A percentile compares a stretch with the other conserved stretches of the same genome.
Evolutionary conservation across 352 stramenopile genomes (phyloP).

Genomic region (Blastocystis sp.): DNA sequence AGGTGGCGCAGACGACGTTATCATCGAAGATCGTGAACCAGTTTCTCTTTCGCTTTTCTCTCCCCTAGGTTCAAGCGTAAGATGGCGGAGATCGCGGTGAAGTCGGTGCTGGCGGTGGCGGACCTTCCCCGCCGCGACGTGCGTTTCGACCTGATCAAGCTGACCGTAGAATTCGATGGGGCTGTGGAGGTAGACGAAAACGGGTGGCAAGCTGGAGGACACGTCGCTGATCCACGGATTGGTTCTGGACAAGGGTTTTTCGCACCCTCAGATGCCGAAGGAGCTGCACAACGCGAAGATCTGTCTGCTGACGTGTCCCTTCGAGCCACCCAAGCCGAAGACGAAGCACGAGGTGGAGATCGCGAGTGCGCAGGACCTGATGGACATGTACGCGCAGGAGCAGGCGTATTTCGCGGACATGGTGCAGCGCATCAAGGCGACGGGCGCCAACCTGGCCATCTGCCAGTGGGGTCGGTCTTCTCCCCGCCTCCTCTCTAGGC

Average conservation of each 20-base stretch:
- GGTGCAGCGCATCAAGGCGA: slow-evolving; percentile 97
- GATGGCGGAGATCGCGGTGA: slow-evolving; percentile 95
- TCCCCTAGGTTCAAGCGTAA: slow-evolving; percentile 78
- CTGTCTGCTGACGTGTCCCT: slow-evolving; percentile 94
- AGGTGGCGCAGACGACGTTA: slow-evolving; percentile 94
- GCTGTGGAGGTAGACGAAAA: slow-evolving; percentile 76
- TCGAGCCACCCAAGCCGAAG: slow-evolving; percentile 98
- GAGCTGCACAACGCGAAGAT: slow-evolving; percentile 89
- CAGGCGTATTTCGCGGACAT: slow-evolving; percentile 97
- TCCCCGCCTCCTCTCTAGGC: slow-evolving; percentile 78
- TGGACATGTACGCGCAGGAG: slow-evolving; percentile 81
- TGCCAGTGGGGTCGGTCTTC: slow-evolving; percentile 64
- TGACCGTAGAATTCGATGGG: slow-evolving; percentile 61
- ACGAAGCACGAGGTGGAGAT: slow-evolving; percentile 99
- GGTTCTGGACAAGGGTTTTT: slow-evolving; percentile 98
- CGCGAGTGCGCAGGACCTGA: slow-evolving; percentile 69
- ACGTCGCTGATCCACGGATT: slow-evolving; percentile 94
- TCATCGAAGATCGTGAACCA: slow-evolving; percentile 96
- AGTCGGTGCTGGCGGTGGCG: slow-evolving; percentile 89
- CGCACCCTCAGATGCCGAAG: slow-evolving; percentile 94
- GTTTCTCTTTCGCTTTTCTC: slow-evolving; percentile 54
- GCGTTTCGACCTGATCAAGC: slow-evolving; percentile 99
- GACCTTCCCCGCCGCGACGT: slow-evolving; percentile 95
- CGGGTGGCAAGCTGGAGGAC: slow-evolving; percentile 87
- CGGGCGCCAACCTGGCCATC: slow-evolving; percentile 91